Percentiles rank a stretch among this genome's conserved stretches.
Evolutionary conservation across 345 rosid genomes (phyloP).

Genomic region (Lepidium sativum): DNA sequence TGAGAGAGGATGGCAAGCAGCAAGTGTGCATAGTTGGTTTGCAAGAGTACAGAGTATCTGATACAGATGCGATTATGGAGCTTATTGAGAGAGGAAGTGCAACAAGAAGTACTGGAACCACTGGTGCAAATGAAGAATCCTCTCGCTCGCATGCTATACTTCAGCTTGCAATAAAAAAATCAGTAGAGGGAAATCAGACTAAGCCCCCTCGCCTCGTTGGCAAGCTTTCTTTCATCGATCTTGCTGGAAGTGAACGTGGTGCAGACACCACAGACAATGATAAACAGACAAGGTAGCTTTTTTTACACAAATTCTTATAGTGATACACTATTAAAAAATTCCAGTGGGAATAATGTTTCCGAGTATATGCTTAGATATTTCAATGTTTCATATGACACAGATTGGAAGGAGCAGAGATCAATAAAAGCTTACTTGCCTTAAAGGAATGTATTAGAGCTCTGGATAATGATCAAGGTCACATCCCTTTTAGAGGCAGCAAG

Average conservation of each 20-base stretch:
- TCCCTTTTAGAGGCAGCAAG: conserved; percentile 98
- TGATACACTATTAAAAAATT: too few species aligned
- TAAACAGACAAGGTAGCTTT: conserved; percentile 86
- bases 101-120: conserved; percentile 91
- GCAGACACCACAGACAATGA: conserved; percentile 99
- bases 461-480: conserved; percentile 97
- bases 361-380: background rate
- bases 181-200: conserved; percentile 68
- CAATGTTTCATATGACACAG: conserved; percentile 33
- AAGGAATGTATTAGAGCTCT: conserved; percentile 99
- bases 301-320: too few species aligned
- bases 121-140: conserved; percentile 99
- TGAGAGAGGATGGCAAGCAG: conserved; percentile 99
- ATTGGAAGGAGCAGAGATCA: conserved; percentile 99
- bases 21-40: conserved; percentile 97
- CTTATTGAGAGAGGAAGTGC: conserved; percentile 92
- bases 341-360: conserved; percentile 5
- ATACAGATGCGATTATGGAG: conserved; percentile 85
- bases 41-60: conserved; percentile 91
- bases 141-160: conserved; percentile 98
- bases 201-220: conserved; percentile 92
- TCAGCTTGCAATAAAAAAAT: conserved; percentile 88
- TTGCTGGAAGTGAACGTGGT: conserved; percentile 99
- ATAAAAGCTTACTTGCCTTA: conserved; percentile 91
- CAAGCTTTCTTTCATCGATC: conserved; percentile 94